A percentile compares a stretch with the other conserved stretches of the same genome.
phyloP scores from a whole-genome alignment of 2,329 filamentous ascomycete genomes.

The Penicillium sp. region DNA sequence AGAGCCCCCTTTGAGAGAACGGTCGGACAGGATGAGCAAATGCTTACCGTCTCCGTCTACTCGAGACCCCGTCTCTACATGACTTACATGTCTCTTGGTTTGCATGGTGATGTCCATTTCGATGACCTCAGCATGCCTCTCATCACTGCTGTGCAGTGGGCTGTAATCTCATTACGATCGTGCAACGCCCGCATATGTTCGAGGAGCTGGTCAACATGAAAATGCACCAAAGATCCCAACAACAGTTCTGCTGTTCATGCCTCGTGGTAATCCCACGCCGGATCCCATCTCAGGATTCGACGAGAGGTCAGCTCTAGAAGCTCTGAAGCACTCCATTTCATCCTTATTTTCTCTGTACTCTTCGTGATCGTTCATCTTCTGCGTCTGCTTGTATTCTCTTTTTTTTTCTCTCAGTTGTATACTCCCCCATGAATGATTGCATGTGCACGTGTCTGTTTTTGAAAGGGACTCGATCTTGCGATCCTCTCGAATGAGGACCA shows the following conservation, averaged over 20 bases:
- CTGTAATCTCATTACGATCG: neutral
- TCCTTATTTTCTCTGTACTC: neutral
- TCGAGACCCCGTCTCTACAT: neutral
- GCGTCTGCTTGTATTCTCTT: neutral
- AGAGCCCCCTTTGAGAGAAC: neutral
- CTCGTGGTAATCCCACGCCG: conserved; percentile 7
- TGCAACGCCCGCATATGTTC: neutral
- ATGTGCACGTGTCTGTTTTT: conserved; percentile 15
- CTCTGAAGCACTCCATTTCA: neutral
- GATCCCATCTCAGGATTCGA: conserved; percentile 4
- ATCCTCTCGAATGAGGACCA: neutral
- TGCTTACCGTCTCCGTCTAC: neutral
- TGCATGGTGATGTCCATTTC: conserved; percentile 6
- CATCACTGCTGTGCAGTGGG: conserved; percentile 17
- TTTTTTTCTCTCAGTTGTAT: conserved; percentile 18
- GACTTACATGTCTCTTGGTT: conserved; percentile 4
- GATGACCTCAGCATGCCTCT: neutral
- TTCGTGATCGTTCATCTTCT: neutral
- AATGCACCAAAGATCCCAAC: neutral
- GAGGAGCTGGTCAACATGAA: neutral
- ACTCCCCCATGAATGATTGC: conserved; percentile 20
- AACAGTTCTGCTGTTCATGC: neutral
- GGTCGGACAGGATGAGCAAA: neutral
- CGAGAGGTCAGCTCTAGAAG: conserved; percentile 1
- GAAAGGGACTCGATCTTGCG: conserved; percentile 1